These are phyloP conservation scores for Fagopyrum homotropicum DNA, from an alignment of 148 eudicot genomes.

Conservation along the genomic window DNA sequence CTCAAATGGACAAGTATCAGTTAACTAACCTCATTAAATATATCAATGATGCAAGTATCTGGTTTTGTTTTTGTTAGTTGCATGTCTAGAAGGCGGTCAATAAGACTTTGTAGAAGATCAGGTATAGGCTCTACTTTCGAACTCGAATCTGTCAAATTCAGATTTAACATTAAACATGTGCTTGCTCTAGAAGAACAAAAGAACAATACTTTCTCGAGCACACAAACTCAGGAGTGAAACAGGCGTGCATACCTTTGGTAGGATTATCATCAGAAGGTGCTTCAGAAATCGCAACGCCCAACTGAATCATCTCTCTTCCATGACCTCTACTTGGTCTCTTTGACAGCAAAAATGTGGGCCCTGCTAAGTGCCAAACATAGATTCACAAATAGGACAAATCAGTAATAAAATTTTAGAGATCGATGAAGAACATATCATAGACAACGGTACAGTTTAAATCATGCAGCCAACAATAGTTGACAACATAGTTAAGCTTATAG, in stretches of 20 bases:
- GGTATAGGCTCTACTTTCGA: slow-evolving; percentile 49
- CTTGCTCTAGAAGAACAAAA: background rate
- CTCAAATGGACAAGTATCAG: background rate
- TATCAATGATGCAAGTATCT: slow-evolving; percentile 47
- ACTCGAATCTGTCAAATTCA: slow-evolving; percentile 32
- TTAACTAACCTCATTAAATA: slow-evolving; percentile 48
- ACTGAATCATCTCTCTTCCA: slow-evolving; percentile 61
- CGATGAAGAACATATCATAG: background rate
- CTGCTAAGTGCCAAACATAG: slow-evolving; percentile 23
- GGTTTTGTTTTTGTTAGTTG: slow-evolving; percentile 38
- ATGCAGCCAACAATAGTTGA: background rate
- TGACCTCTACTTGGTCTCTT: slow-evolving; percentile 56
- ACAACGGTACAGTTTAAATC: background rate
- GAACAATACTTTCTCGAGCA: background rate
- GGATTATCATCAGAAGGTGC: slow-evolving; percentile 27
- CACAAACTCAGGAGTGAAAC: background rate
- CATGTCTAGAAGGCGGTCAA: slow-evolving; percentile 35
- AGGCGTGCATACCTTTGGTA: background rate
- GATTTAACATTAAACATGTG: slow-evolving; percentile 14
- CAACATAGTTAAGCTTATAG: background rate
- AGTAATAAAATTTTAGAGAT: background rate
- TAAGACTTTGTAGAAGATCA: slow-evolving; percentile 33
- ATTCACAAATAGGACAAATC: background rate
- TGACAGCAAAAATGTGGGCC: slow-evolving; percentile 34
- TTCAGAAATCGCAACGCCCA: slow-evolving; percentile 43